Base-by-base conservation (phyloP, 2,329 filamentous ascomycete species). In the Trichoderma koningiopsis region DNA sequence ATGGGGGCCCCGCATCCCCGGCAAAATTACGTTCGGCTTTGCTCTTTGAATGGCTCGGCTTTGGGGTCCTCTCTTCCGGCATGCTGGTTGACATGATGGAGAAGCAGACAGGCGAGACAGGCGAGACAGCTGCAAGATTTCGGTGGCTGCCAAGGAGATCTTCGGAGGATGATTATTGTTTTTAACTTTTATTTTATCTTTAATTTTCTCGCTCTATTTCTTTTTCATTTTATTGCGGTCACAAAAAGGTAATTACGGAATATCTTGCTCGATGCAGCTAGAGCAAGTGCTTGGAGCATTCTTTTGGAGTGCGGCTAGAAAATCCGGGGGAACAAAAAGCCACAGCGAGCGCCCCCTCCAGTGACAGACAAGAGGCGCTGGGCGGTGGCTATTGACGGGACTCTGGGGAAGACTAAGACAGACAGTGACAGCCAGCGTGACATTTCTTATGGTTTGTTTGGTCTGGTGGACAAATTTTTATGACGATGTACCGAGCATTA, bases 1-100 rank as follows among this genome's bases (percentile, higher is more conserved):
- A 49, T 47, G 27, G 4, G 4, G 19, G 16, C 49, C 58, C 63
- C 63, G 63, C 63, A 58, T 58, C 53, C 63, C 63, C 63, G 53
- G 63, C 37, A 49, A 65, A 58, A 58, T 61, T 61, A 33, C 24
- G 37, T 27, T 56, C 27, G 27, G 27, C 16, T 33, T 56, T 31
- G 29, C 13, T 56, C 11, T 56, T 56, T n/a, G 35, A 40, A 40
- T 43, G 14, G 14, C 37, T 43, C 37, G 33, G 33, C 33, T 35
- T 33, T 35, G 33, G 2, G 33, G 33, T 5, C 22, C 27, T 6
- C 29, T 8, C 7, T 16, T n/a, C 16, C 43, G 43, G 43, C 19
- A 0, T n/a, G 47, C 4, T 49, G 22, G n/a, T 43, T 43, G 40
- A 43, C 5, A 19, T 5, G 43, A 49, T 49, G 22, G 19, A 49